A percentile compares a stretch with the other conserved stretches of the same genome.
phyloP scores from a whole-genome alignment of 805 yeast genomes.

The Yarrowia hollandica region DNA sequence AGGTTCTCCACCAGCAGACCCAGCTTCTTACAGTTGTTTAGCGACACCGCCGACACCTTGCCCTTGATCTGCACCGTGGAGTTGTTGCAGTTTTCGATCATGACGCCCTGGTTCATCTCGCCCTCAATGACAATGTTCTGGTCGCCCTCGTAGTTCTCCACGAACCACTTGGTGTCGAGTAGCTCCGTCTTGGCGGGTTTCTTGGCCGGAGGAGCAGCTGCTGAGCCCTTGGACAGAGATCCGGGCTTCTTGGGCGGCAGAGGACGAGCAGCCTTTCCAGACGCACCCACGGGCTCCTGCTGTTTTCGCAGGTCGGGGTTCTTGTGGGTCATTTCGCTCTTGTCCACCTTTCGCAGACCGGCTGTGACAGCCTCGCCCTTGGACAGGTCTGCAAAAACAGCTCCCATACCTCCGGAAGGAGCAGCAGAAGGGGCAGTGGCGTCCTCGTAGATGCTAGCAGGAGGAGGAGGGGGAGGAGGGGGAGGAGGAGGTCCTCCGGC shows the following conservation, averaged over 20 bases:
- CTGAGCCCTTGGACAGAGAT: constrained; percentile 47
- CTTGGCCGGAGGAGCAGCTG: constrained; percentile 31
- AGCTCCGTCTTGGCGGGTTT: constrained; percentile 67
- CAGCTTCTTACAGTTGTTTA: constrained; percentile 67
- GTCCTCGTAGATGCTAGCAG: constrained; percentile 60
- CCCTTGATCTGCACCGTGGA: constrained; percentile 82
- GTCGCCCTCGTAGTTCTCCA: constrained; percentile 70
- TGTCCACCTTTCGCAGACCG: constrained; percentile 87
- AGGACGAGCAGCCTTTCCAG: constrained; percentile 52
- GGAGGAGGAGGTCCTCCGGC: constrained; percentile 59
- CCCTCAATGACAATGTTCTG: constrained; percentile 73
- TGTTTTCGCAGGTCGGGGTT: constrained; percentile 74
- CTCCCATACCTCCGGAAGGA: constrained; percentile 62
- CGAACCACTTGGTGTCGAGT: constrained; percentile 83
- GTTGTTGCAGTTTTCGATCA: constrained; percentile 77
- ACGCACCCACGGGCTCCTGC: constrained; percentile 50
- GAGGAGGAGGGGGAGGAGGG: constrained; percentile 88
- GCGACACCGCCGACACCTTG: constrained; percentile 83
- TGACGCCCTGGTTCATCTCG: constrained; percentile 82
- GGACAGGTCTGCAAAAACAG: constrained; percentile 89
- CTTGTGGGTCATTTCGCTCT: constrained; percentile 90
- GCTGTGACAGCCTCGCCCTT: constrained; percentile 83
- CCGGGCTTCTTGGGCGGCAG: constrained; percentile 83
- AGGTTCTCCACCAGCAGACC: constrained; percentile 82
- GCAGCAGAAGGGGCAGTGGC: constrained; percentile 37